Evolutionary conservation across 2,329 filamentous ascomycete species (phyloP), one percentile per base, ranked within the genome.

Genomic region (Botryotinia globosa): DNA sequence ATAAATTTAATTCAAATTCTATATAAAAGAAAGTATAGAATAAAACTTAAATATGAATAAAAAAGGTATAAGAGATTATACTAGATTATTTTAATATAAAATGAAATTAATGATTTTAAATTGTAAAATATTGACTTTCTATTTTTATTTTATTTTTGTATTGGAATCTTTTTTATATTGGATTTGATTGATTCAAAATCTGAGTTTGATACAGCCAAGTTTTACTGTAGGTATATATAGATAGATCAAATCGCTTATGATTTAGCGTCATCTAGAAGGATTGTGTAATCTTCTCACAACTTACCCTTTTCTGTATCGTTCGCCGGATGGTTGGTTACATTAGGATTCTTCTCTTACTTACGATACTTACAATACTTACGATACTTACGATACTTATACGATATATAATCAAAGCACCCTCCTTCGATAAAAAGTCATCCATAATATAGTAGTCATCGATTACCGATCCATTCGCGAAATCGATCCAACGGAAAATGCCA

Each of bases 261-360:
- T 42, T 56, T 67, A 42, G 34, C 39, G 48, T 56, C 18, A 67
- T 67, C 65, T 68, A 68, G 37, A 68, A 68, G 65, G 48, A 67
- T 39, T 42, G 45, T 66, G 32, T 29, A 54, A 54, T 54, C 45
- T 67, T 67, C 64, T 67, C 14, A 67, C 16, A 42, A 67, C 45
- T 58, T 68, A 14, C 65, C 48, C 65, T 42, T 67, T 56, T 68
- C 65, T 44, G 10, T 42, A 9, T 29, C 32, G 65, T 32, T 56
- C 48, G 65, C 48, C 48, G 34, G 22, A 32, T 29, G 18, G 18
- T 44, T 39, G 37, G 48, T 68, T 68, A 56, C 48, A 58, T 56
- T 25, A 56, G 65, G 65, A 68, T 68, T 56, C 48, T 22, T 56
- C 34, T 42, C 48, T 56, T 56, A 56, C 48, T 51, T 25, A 25